Percentiles rank a stretch among this genome's conserved stretches.
Conservation (phyloP, 345 rosid genomes). For the Brassica nigra region DNA sequence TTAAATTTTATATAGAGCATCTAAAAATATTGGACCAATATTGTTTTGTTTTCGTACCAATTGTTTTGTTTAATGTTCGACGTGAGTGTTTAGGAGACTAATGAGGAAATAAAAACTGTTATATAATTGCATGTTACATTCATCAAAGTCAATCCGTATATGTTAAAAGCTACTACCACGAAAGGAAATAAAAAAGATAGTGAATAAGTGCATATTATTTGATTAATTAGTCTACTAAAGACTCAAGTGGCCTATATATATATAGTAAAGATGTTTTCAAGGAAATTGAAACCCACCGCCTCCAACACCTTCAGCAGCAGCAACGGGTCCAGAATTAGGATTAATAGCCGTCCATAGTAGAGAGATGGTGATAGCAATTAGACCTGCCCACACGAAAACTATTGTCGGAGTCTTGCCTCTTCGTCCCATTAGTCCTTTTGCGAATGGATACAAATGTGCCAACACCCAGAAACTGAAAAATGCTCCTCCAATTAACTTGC, state of each 20-base stretch:
- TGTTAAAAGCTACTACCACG: not conserved
- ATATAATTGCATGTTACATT: not conserved
- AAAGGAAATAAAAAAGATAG: not conserved
- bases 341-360: constrained; percentile 76
- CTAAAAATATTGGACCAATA: too few relatives aligned
- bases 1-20: too few relatives aligned
- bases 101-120: not conserved
- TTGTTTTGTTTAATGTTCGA: not conserved
- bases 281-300: constrained; percentile 71
- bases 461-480: constrained; percentile 96
- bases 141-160: constrained; percentile 6
- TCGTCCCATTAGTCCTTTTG: constrained; percentile 95
- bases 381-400: constrained; percentile 92
- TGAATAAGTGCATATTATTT: not conserved
- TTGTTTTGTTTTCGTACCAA: not conserved
- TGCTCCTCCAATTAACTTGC: constrained; percentile 86
- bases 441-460: constrained; percentile 92
- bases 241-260: constrained; percentile 1
- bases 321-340: constrained; percentile 44
- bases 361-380: constrained; percentile 83
- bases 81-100: too few relatives aligned
- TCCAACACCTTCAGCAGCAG: constrained; percentile 30
- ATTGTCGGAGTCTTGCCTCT: constrained; percentile 91
- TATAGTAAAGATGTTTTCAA: constrained; percentile 11
- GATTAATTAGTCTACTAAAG: constrained; percentile 31